Evolutionary conservation across 352 stramenopile species (phyloP).

Genomic region (Globisporangium apiculatum): DNA sequence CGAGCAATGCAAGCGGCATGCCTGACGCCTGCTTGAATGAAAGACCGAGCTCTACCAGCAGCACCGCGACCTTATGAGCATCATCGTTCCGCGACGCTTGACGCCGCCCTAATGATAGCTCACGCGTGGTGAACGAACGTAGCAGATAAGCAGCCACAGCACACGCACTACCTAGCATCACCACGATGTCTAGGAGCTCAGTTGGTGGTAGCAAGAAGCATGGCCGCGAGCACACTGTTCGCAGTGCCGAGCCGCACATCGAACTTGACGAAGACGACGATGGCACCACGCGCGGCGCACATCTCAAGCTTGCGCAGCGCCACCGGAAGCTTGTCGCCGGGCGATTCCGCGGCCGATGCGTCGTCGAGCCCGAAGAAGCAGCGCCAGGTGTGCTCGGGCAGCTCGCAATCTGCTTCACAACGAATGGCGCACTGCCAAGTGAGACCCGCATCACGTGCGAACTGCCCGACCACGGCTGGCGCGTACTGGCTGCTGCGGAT

Average conservation of each 20-base stretch:
- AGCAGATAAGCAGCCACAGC: too few relatives aligned
- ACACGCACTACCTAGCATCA: too few relatives aligned
- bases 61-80: too few relatives aligned
- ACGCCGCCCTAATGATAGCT: too few relatives aligned
- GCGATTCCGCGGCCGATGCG: slow-evolving; percentile 31
- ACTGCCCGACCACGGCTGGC: slow-evolving; percentile 55
- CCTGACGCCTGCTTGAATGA: too few relatives aligned
- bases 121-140: too few relatives aligned
- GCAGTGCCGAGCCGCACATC: too few relatives aligned
- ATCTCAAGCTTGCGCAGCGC: slow-evolving; percentile 66
- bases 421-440: slow-evolving; percentile 23
- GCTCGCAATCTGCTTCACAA: slow-evolving; percentile 45
- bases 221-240: neutral
- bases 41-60: too few relatives aligned
- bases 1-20: too few relatives aligned
- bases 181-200: too few relatives aligned
- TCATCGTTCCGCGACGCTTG: too few relatives aligned
- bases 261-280: slow-evolving; percentile 15
- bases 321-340: slow-evolving; percentile 50
- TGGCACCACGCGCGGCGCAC: slow-evolving; percentile 22
- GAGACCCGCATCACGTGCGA: slow-evolving; percentile 41
- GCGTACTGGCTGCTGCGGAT: neutral
- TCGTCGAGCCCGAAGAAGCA: slow-evolving; percentile 38
- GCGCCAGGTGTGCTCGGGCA: slow-evolving; percentile 42
- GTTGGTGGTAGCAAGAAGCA: neutral